Base-by-base conservation (phyloP, 2,329 filamentous ascomycete species). In the Colletotrichum horii region DNA sequence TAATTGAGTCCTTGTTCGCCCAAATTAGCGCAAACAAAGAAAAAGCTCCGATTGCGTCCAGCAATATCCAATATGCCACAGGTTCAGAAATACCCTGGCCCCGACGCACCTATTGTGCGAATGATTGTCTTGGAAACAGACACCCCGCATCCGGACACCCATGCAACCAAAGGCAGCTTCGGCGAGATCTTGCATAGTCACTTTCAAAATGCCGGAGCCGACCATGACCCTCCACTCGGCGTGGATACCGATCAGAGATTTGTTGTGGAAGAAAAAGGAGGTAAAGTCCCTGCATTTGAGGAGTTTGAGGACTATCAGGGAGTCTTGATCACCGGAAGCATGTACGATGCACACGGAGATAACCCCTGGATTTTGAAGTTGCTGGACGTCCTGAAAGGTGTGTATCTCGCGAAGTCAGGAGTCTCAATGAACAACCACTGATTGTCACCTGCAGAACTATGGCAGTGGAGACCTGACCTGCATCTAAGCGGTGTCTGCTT, bases 401-500 rank as follows among this genome's bases (percentile, higher is more conserved):
- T 26, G 81, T 24, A 7, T n/a, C 4, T 2, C 6, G 36, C 38
- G 14, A 30, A 36, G 32, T 24, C 6, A 28, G 14, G 19, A 4
- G 11, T 26, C 14, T 8, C 30, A 16, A 43, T 8, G 11, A 52
- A 19, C 32, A 65, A 34, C n/a, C 24, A 12, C 72, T 72, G 32
- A 55, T 30, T 12, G 4, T 6, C 1, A 34, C 0, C 0, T 4
- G 1, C 43, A 87, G 87, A 88, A 36, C 78, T 91, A 6, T 92
- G 89, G 89, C 80, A 81, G 8, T 80, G 83, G 7, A 84, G 88
- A 3, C 89, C 89, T 2, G 86, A 89, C 24, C 88, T 91, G 62
- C 87, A 87, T 38, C 84, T 96, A 38, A 90, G 96, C 22, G 94
- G 94, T 4, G 91, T 96, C 12, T 97, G 95, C 83, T 96, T 96